phyloP scores from a whole-genome alignment of 371 early-diverging fungal genomes.

The Funneliformis caledonium region DNA sequence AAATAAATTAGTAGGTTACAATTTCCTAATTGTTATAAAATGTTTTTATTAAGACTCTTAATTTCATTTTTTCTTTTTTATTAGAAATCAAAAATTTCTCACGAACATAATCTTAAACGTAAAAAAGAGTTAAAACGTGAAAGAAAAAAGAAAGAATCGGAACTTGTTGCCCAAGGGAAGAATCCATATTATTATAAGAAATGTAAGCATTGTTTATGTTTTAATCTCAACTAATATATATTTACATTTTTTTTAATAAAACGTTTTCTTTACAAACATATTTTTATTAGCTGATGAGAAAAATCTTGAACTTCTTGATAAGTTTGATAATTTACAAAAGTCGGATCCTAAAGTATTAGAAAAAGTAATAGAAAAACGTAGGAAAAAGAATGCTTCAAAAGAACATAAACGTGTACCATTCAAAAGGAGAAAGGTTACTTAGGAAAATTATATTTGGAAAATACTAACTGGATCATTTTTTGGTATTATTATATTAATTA shows the following conservation, averaged over 20 bases:
- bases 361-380: constrained; percentile 78
- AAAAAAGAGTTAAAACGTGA: constrained; percentile 67
- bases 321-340: constrained; percentile 65
- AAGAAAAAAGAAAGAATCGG: constrained; percentile 76
- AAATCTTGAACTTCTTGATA: constrained; percentile 75
- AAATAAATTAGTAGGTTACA: constrained; percentile 53
- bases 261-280: neutral
- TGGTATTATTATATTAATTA: too few relatives aligned
- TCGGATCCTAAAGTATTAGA: constrained; percentile 65
- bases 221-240: too few relatives aligned
- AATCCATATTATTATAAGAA: constrained; percentile 86
- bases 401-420: constrained; percentile 53
- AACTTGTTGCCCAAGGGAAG: constrained; percentile 81
- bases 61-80: neutral
- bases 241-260: neutral
- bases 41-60: neutral
- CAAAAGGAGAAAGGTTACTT: constrained; percentile 22
- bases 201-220: constrained; percentile 58
- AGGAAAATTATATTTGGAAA: neutral
- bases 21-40: neutral
- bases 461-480: too few relatives aligned
- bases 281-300: constrained; percentile 67
- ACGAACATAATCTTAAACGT: constrained; percentile 54
- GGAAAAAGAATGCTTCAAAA: constrained; percentile 85
- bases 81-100: constrained; percentile 38